Percentiles rank a stretch among this genome's conserved stretches.
These are phyloP conservation scores for Ogataea paradorogensis DNA, from an alignment of 805 yeast genomes.

Conservation along the genomic window DNA sequence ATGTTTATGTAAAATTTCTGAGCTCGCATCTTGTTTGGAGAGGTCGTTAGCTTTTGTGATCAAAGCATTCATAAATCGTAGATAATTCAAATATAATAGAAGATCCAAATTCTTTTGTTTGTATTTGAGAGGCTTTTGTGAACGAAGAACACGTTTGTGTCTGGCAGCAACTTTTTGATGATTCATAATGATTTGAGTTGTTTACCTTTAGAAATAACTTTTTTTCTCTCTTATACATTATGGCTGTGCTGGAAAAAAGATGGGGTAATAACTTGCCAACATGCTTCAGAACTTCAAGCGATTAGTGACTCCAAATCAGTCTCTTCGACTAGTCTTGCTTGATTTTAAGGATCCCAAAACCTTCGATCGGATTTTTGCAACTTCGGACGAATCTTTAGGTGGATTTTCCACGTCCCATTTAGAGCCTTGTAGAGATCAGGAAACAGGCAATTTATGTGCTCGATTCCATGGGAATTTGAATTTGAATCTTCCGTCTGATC, in stretches of 20 bases:
- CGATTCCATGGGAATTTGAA: slow-evolving; percentile 68
- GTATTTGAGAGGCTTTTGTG: slow-evolving; percentile 7
- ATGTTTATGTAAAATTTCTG: slow-evolving; percentile 42
- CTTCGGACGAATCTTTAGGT: slow-evolving; percentile 74
- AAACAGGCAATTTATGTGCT: slow-evolving; percentile 44
- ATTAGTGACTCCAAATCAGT: slow-evolving; percentile 17
- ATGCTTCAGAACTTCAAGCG: slow-evolving; percentile 13
- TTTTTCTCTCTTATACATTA: background rate
- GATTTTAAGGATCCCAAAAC: slow-evolving; percentile 56
- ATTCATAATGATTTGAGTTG: slow-evolving; percentile 4
- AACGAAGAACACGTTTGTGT: slow-evolving; percentile 13
- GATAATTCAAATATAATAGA: slow-evolving; percentile 45
- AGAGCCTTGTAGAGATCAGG: slow-evolving; percentile 42
- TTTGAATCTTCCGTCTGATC: slow-evolving; percentile 62
- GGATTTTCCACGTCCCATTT: slow-evolving; percentile 60
- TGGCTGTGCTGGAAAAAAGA: slow-evolving; percentile 3
- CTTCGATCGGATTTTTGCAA: slow-evolving; percentile 48
- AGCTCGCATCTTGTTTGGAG: slow-evolving; percentile 40
- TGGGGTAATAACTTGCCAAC: slow-evolving; percentile 6
- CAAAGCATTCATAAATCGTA: slow-evolving; percentile 43
- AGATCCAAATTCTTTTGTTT: slow-evolving; percentile 27
- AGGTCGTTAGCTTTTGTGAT: slow-evolving; percentile 38
- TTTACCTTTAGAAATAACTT: slow-evolving; percentile 1
- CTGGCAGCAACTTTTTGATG: slow-evolving; percentile 17
- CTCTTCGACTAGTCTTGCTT: slow-evolving; percentile 41